Base-by-base conservation (phyloP, 1,284 basidiomycete genomes). In the Ustilago cynodontis region DNA sequence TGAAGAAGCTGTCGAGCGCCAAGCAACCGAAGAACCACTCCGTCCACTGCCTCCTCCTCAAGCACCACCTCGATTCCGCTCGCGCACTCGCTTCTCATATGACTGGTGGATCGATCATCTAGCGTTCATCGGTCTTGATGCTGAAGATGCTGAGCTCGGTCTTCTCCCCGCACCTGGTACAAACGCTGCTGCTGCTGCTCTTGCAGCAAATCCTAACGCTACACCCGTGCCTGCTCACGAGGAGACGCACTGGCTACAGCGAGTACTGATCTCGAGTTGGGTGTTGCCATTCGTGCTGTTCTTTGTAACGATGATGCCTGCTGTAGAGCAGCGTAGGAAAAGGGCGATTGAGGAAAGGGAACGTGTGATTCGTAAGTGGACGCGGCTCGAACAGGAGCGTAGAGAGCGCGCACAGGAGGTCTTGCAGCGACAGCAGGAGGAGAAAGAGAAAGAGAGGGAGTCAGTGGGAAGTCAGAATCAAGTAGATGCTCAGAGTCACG, bases 311-410 rank as follows among this genome's bases (percentile, higher is more conserved):
- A 67, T 81, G 67, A 51, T 75, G 35, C 80, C 80, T 4, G 69
- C 76, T 28, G 75, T 82, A 4, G 80, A 82, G 45, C 66, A 73
- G 51, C 58, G 70, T 6, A 33, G 80, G 11, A 70, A 76, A 41
- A 45, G 60, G 1, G 80, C 80, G 2, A 76, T 82, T 39, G 78
- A 80, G 33, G 72, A 75, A 33, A 43, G 80, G 3, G 80, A 77
- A 29, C 28, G 69, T 1, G 60, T 69, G 18, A 72, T 77, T 14
- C 55, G 75, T 3, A 67, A 73, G 39, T 73, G 70, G 74, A 55
- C 45, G 1, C 16, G 73, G 4, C 37, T 71, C 9, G 68, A 71
- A 52, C 26, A 59, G 1, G 73, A 76, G 37, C 56, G 73, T n/a
- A 31, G 61, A 1, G 18, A 71, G 16, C 49, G 62, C 0, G 33